Evolutionary conservation across 108 stramenopile species (phyloP).

Genomic region (Bacterosira constricta): DNA sequence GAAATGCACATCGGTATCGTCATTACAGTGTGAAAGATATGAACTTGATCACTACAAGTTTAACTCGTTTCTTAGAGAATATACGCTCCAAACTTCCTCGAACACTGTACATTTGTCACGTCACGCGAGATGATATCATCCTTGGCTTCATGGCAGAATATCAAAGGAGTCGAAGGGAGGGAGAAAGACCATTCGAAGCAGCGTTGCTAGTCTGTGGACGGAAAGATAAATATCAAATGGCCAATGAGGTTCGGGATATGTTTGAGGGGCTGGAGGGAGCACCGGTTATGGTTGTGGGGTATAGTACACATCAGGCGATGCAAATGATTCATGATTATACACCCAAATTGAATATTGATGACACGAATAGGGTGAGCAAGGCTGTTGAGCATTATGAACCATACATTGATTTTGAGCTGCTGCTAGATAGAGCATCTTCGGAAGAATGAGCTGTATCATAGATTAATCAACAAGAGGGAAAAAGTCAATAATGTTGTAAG

Average conservation of each 20-base stretch:
- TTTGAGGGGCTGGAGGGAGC: constrained; percentile 68
- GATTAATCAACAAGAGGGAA: too few relatives aligned
- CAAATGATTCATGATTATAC: constrained; percentile 79
- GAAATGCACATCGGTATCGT: constrained; percentile 71
- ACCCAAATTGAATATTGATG: constrained; percentile 90
- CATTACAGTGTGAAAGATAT: constrained; percentile 87
- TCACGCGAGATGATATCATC: constrained; percentile 89
- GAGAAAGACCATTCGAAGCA: constrained; percentile 68
- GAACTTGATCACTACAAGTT: constrained; percentile 88
- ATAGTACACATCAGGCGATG: constrained; percentile 80
- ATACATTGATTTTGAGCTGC: constrained; percentile 88
- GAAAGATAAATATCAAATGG: constrained; percentile 66
- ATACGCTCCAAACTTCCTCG: constrained; percentile 70
- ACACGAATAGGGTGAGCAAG: constrained; percentile 75
- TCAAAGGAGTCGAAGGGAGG: constrained; percentile 58
- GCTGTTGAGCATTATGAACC: constrained; percentile 93
- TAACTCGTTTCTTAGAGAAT: constrained; percentile 89
- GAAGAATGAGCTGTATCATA: constrained; percentile 6
- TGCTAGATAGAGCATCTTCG: constrained; percentile 53
- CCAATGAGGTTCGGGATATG: constrained; percentile 70
- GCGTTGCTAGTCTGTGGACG: constrained; percentile 86
- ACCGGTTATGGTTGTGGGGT: constrained; percentile 72
- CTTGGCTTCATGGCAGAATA: constrained; percentile 90
- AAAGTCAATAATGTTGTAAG: not conserved
- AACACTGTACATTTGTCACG: constrained; percentile 94